Evolutionary conservation across 202 grass and related monocot species (phyloP), one percentile per base, ranked within the genome.

Genomic region (Eragrostis tef): DNA sequence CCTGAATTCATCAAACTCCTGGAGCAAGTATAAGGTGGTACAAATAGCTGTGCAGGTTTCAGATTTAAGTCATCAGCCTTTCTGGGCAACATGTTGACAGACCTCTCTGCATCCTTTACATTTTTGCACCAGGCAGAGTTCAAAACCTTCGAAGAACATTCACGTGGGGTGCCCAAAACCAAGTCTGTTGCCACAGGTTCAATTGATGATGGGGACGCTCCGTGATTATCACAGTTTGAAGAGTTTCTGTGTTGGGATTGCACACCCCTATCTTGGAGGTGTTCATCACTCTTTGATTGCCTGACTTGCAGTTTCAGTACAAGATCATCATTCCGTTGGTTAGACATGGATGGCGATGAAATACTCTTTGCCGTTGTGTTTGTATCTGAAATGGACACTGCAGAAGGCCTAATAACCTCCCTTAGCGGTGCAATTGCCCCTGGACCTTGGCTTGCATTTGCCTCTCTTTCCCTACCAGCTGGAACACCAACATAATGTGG

Each of bases 151-250:
- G 63, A 76, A 64, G 71, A 81, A 77, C 78, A 87, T 20, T 81
- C 88, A 22, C 74, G 79, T 27, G 85, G 93, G 36, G 83, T 99
- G 26, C 85, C 81, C 73, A 99, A 84, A 29, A 93, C 96, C 75
- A 99, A 93, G 85, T 99, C 93, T 27, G 93, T 99, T n/a, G 75
- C 83, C 22, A 99, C 96, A 39, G 87, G 81, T 73, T 73, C 84
- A 72, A 76, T 78, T 48, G 90, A 85, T 64, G 76, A 95, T 54
- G 87, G 89, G 42, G 89, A 93, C 11, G 42, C 79, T 50, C 93
- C 79, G 36, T 6, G 44, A 65, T 78, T 57, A 62, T 50, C 27
- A 41, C 22, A 68, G 70, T 84, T 80, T 57, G 68, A 44, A 51
- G 62, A 52, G 53, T 50, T 69, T 34, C 34, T 75, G 65, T 82